phyloP scores from a whole-genome alignment of 1,139 yeast species.

The Fermentozyma sake region DNA sequence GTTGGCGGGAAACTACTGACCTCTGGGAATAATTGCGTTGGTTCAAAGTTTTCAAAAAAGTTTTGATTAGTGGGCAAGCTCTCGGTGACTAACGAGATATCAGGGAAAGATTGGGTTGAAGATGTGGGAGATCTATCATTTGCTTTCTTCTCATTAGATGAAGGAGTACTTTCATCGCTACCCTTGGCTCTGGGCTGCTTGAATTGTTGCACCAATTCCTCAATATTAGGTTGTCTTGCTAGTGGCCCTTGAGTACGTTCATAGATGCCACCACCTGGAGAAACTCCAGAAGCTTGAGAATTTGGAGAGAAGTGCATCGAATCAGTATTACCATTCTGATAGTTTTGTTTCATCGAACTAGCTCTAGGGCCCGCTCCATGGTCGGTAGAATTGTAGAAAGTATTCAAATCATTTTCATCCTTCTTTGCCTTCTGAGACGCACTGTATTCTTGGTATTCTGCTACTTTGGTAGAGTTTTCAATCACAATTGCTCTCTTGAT shows the following conservation, averaged over 20 bases:
- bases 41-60: constrained; percentile 46
- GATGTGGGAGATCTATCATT: constrained; percentile 35
- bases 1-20: constrained; percentile 34
- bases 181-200: constrained; percentile 14
- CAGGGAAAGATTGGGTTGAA: constrained; percentile 41
- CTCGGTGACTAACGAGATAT: constrained; percentile 45
- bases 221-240: not conserved
- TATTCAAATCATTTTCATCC: constrained; percentile 16
- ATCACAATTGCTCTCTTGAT: constrained; percentile 42
- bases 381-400: constrained; percentile 16
- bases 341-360: too few relatives aligned
- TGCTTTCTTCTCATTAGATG: constrained; percentile 8
- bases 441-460: constrained; percentile 33
- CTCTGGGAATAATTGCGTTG: constrained; percentile 47
- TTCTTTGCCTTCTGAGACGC: constrained; percentile 26
- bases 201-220: constrained; percentile 21
- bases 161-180: constrained; percentile 2
- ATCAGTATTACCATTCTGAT: constrained; percentile 1
- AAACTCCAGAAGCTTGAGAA: constrained; percentile 23
- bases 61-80: constrained; percentile 35
- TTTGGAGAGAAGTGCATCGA: constrained; percentile 9
- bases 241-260: constrained; percentile 6
- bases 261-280: constrained; percentile 27
- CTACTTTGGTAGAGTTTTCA: constrained; percentile 35
- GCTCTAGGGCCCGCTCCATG: not conserved